Conservation (phyloP, 176 grass and related monocot genomes). For the Hyparrhenia diplandra region DNA sequence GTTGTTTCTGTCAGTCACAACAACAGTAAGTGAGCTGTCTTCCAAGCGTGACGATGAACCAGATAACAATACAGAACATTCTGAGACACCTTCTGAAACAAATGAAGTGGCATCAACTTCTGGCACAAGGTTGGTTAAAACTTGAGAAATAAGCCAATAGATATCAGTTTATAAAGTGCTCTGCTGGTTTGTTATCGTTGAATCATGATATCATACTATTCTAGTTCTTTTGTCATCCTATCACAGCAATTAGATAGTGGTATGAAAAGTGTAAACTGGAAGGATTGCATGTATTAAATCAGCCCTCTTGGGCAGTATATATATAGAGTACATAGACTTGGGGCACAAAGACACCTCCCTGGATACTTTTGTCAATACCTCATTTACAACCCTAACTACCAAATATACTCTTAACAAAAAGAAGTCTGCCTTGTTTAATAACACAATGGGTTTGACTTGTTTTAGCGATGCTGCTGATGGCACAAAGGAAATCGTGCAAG, state of each 20-base stretch:
- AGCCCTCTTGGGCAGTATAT: background rate
- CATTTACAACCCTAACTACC: background rate
- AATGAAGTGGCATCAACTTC: conserved; percentile 43
- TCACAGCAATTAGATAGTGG: background rate
- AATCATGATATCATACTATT: conserved; percentile 6
- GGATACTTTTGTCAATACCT: background rate
- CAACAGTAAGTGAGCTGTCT: conserved; percentile 56
- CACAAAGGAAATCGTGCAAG: conserved; percentile 42
- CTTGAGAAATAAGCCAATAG: conserved; percentile 1
- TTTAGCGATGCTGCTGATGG: conserved; percentile 40
- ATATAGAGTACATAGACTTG: background rate
- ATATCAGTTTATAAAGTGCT: conserved; percentile 1
- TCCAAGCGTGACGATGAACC: conserved; percentile 44
- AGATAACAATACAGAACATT: conserved; percentile 32
- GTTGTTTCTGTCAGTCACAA: conserved; percentile 71
- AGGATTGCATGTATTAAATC: background rate
- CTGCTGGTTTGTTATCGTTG: conserved; percentile 8
- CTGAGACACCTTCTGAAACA: conserved; percentile 49
- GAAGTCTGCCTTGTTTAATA: background rate
- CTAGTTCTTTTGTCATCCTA: background rate
- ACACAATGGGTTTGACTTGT: conserved; percentile 24
- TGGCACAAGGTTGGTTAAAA: conserved; percentile 44
- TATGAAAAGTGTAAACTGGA: background rate
- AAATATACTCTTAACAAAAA: background rate
- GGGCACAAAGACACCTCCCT: background rate